Conservation (phyloP, 768 basidiomycete species). For the Candolleomyces efflorescens region DNA sequence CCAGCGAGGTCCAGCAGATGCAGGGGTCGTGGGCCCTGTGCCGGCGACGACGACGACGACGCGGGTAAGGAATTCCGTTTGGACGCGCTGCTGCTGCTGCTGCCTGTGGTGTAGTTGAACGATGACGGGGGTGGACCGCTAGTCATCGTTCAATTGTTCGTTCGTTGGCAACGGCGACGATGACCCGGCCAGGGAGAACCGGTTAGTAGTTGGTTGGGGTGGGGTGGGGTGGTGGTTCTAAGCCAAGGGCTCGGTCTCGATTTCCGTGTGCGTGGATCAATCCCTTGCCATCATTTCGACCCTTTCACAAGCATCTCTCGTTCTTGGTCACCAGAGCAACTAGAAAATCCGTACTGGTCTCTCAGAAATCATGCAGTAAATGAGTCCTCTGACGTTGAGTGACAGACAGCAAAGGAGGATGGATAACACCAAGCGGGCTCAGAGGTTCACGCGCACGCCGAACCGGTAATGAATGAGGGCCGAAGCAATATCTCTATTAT, state of each 20-base stretch:
- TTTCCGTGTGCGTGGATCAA: neutral
- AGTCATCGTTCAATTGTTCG: too few relatives aligned
- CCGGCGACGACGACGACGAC: neutral
- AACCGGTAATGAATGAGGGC: too few relatives aligned
- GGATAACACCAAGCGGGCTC: too few relatives aligned
- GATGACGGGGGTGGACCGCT: slow-evolving; percentile 8
- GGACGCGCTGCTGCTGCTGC: neutral
- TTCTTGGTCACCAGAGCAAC: too few relatives aligned
- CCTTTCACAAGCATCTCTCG: too few relatives aligned
- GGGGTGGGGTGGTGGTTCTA: neutral
- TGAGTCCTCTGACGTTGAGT: too few relatives aligned
- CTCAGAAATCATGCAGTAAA: too few relatives aligned
- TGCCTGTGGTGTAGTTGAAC: neutral
- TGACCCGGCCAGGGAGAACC: neutral
- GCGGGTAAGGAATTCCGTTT: slow-evolving; percentile 1
- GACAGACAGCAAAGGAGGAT: too few relatives aligned
- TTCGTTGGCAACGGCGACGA: neutral
- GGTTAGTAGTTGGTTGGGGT: neutral
- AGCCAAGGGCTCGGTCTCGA: neutral
- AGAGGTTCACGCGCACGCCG: too few relatives aligned
- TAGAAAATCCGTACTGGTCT: too few relatives aligned
- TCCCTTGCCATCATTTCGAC: neutral
- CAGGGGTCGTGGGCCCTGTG: slow-evolving; percentile 39
- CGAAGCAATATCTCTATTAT: too few relatives aligned
- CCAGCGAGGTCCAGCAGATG: slow-evolving; percentile 36